Percentiles rank a stretch among this genome's conserved stretches.
Evolutionary conservation across 2,329 filamentous ascomycete species (phyloP).

Genomic region (Gaeumannomyces tritici): DNA sequence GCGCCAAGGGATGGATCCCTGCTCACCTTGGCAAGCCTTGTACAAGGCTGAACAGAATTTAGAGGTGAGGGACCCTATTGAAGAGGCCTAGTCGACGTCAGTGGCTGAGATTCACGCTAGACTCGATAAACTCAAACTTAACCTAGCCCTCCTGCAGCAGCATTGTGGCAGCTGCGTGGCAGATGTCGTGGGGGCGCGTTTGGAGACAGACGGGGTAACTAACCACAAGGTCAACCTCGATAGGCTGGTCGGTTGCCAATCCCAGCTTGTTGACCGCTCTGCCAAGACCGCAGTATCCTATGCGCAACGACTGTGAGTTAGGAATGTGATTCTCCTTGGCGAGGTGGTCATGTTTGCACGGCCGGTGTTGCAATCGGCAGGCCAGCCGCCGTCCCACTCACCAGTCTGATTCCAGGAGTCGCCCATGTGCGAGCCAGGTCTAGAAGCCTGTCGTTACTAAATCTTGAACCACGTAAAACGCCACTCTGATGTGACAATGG

Average conservation of each 20-base stretch:
- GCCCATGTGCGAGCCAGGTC: slow-evolving; percentile 46
- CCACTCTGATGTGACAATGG: slow-evolving; percentile 10
- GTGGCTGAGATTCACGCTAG: no score
- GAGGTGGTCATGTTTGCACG: neutral
- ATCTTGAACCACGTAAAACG: neutral
- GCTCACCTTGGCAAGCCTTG: slow-evolving; percentile 42
- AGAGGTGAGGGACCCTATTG: slow-evolving; percentile 65
- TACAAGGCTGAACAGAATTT: slow-evolving; percentile 53
- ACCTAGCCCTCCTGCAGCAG: no score
- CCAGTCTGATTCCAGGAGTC: slow-evolving; percentile 32
- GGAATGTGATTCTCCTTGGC: neutral
- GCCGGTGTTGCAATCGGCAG: slow-evolving; percentile 4
- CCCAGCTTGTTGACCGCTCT: slow-evolving; percentile 55
- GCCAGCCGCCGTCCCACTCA: slow-evolving; percentile 12
- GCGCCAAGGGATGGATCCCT: neutral
- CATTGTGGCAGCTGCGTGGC: no score
- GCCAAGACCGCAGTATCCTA: slow-evolving; percentile 67
- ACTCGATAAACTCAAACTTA: no score
- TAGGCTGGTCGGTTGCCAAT: slow-evolving; percentile 38
- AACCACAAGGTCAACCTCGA: slow-evolving; percentile 68
- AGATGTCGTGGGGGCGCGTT: slow-evolving; percentile 8
- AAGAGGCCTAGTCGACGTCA: slow-evolving; percentile 51
- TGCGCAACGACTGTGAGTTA: neutral
- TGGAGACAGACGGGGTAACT: slow-evolving; percentile 15
- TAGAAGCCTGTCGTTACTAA: slow-evolving; percentile 14